Percentiles rank a stretch among this genome's conserved stretches.
These are phyloP conservation scores for Bathelium albidoporum DNA, from an alignment of 495 filamentous ascomycete genomes.

Conservation along the genomic window DNA sequence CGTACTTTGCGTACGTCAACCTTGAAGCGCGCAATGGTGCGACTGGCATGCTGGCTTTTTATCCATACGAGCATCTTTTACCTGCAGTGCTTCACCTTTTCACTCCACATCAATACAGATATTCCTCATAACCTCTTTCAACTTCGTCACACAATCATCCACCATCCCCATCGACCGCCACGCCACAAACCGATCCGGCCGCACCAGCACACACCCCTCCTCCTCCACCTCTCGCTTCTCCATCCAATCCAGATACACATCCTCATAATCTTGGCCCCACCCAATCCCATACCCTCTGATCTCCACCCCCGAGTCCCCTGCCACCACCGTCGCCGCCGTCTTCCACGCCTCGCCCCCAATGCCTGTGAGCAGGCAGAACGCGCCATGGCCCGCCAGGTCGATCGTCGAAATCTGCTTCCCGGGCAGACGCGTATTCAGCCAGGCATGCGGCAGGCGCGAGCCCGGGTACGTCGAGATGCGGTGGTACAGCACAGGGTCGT, in stretches of 20 bases:
- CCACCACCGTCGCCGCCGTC: constrained; percentile 31
- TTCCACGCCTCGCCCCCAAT: constrained; percentile 43
- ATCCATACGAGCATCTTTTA: background rate
- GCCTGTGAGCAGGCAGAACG: constrained; percentile 40
- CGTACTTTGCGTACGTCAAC: too few species aligned
- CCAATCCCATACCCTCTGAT: constrained; percentile 40
- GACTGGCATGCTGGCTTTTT: background rate
- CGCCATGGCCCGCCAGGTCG: constrained; percentile 42
- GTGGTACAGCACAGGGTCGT: constrained; percentile 28
- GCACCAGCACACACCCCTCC: constrained; percentile 40
- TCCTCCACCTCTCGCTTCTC: constrained; percentile 38
- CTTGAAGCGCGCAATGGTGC: too few species aligned
- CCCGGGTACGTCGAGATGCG: constrained; percentile 41
- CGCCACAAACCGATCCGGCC: constrained; percentile 41
- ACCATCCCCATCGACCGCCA: constrained; percentile 28
- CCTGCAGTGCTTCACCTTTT: background rate
- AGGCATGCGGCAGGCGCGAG: constrained; percentile 43
- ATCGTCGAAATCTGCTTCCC: constrained; percentile 38
- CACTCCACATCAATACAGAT: background rate
- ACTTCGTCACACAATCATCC: constrained; percentile 20
- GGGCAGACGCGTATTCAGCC: constrained; percentile 39
- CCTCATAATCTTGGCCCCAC: constrained; percentile 40
- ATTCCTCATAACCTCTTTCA: constrained; percentile 18
- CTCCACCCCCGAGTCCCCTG: constrained; percentile 26
- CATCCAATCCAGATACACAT: constrained; percentile 45